Base-by-base conservation (phyloP, 2,329 filamentous ascomycete species). In the Remersonia thermophila region DNA sequence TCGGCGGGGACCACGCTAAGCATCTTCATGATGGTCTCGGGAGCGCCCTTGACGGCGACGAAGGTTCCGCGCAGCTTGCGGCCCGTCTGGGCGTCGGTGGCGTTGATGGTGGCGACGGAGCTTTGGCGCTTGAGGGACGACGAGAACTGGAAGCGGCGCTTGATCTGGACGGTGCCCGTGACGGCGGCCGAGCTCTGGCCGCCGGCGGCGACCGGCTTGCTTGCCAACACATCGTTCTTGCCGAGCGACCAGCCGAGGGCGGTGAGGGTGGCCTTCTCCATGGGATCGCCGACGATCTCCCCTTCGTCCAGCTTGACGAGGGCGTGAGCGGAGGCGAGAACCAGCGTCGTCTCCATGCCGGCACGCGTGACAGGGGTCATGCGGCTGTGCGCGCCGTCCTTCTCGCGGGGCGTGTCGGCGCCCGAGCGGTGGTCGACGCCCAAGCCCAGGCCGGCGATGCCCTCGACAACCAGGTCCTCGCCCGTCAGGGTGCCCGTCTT, bases 401-500 rank as follows among this genome's bases (percentile, higher is more conserved):
- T 63, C 53, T 87, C 83, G 40, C 71, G 66, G 20, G 67, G 71
- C 5, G 76, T 74, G 45, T 75, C 67, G 11, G 77, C 75, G 23
- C 77, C 77, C 18, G 69, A 57, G 37, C 81, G 69, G n/a, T 23
- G 20, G 20, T 23, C 20, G 20, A 23, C 20, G 16, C 79, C 80
- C 18, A 95, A 69, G 10, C 75, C 78, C 18, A 96, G 71, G 12
- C 91, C 91, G 42, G 91, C 91, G 56, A 98, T 89, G 52, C 91
- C 91, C 55, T 98, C 89, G 14, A 98, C 91, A 9, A 98, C 86
- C 30, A 98, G 68, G 55, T 98, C 89, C 56, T 98, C 91, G 33
- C 91, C 91, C 27, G 91, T 98, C 40, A 98, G 63, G 1, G 91
- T 98, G 47, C 91, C 91, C 10, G 91, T 98, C 69, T 98, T 98